These are phyloP conservation scores for Lachnellula subtilissima DNA, from an alignment of 2,329 filamentous ascomycete species.

Conservation along the genomic window DNA sequence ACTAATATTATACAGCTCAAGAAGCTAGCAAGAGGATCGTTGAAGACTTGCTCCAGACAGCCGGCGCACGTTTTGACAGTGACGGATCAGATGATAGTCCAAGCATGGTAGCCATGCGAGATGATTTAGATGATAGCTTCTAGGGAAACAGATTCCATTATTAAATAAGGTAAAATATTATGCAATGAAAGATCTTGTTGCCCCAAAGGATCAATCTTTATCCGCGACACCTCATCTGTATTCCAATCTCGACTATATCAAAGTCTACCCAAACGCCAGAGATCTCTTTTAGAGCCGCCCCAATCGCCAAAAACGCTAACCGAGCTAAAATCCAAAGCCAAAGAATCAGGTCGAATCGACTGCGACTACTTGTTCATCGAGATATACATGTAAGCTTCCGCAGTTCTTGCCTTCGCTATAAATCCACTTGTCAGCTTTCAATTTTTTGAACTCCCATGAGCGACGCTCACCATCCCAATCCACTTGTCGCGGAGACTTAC, in stretches of 20 bases:
- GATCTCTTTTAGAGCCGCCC: conserved; percentile 6
- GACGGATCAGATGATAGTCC: conserved; percentile 53
- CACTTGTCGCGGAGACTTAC: conserved; percentile 9
- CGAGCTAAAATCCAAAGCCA: background rate
- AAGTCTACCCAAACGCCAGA: conserved; percentile 1
- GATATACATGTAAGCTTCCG: conserved; percentile 24
- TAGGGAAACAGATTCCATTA: conserved; percentile 30
- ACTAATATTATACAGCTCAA: conserved; percentile 48
- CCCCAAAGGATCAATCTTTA: background rate
- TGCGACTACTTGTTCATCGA: conserved; percentile 11
- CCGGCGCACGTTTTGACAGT: conserved; percentile 62
- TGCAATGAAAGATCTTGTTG: background rate
- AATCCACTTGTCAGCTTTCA: conserved; percentile 10
- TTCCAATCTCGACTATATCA: background rate
- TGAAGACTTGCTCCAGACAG: conserved; percentile 71
- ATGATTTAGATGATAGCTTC: conserved; percentile 59
- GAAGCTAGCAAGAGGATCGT: conserved; percentile 80
- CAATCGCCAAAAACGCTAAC: conserved; percentile 3
- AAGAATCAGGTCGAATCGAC: background rate
- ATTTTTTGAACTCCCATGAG: background rate
- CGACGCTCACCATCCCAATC: conserved; percentile 12
- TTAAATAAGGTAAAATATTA: background rate
- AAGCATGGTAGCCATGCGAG: conserved; percentile 60
- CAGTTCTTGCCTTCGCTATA: conserved; percentile 19
- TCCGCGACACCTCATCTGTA: background rate